phyloP scores from a whole-genome alignment of 1,284 basidiomycete species.

The Cystobasidiaceae sp. region DNA sequence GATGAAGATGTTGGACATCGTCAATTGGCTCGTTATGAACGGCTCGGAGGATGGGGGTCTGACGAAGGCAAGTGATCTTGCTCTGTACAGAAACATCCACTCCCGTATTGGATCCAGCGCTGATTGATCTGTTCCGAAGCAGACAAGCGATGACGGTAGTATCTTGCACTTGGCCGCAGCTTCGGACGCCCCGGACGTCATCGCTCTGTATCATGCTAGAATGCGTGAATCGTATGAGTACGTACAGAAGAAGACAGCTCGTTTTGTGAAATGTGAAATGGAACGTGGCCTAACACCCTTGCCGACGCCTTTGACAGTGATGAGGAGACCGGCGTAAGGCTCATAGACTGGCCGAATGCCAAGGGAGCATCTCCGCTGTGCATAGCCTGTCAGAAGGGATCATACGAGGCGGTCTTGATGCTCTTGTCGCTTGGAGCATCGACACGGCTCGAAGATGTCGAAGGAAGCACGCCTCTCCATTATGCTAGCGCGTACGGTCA shows the following conservation, averaged over 20 bases:
- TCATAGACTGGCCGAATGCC: conserved; percentile 26
- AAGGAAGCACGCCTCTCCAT: conserved; percentile 24
- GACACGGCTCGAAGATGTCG: conserved; percentile 1
- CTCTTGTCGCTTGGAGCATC: conserved; percentile 13
- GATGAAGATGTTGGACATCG: background rate
- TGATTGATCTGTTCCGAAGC: background rate
- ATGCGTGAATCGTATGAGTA: conserved; percentile 8
- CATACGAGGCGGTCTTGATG: background rate
- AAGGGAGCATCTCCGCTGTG: conserved; percentile 9
- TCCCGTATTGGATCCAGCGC: background rate
- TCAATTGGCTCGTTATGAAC: conserved; percentile 17
- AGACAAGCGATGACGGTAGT: conserved; percentile 12
- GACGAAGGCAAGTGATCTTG: background rate
- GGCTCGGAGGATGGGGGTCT: conserved; percentile 25
- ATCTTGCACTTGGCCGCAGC: conserved; percentile 24
- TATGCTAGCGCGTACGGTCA: conserved; percentile 19
- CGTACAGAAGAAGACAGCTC: background rate
- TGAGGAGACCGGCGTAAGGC: conserved; percentile 1
- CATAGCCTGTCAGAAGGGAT: conserved; percentile 15
- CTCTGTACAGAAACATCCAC: background rate
- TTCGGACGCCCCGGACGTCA: conserved; percentile 6
- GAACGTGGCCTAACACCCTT: too few species aligned
- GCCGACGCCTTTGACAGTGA: conserved; percentile 17
- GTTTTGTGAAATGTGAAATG: background rate
- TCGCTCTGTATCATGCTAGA: conserved; percentile 4